Evolutionary conservation across 1,139 yeast genomes (phyloP).

Genomic region (Hyphopichia burtonii): DNA sequence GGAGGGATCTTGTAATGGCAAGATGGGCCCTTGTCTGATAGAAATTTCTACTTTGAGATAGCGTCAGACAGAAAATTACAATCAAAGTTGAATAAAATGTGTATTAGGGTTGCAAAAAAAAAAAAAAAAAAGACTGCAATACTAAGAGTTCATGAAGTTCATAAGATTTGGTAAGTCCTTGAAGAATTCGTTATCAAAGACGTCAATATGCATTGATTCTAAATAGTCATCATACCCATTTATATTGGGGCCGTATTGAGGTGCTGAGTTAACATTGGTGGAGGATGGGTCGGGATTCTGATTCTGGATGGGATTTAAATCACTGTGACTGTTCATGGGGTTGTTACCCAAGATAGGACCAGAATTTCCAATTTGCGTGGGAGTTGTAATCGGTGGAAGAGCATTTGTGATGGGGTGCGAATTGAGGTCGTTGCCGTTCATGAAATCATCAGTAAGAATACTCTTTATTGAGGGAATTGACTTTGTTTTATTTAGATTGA

Average conservation of each 20-base stretch:
- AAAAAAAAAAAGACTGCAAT: neutral
- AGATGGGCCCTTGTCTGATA: no score
- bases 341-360: neutral
- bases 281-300: neutral
- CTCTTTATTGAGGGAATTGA: conserved; percentile 6
- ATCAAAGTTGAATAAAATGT: no score
- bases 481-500: neutral
- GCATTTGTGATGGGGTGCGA: neutral
- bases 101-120: no score
- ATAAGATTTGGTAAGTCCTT: conserved; percentile 26
- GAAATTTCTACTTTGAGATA: no score
- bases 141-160: conserved; percentile 9
- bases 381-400: no score
- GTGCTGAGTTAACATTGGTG: neutral
- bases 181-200: conserved; percentile 31
- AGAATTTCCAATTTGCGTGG: neutral
- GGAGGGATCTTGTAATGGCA: no score
- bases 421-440: neutral
- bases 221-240: conserved; percentile 22
- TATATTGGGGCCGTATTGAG: neutral
- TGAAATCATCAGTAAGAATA: conserved; percentile 1
- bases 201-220: conserved; percentile 29
- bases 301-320: neutral
- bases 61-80: no score
- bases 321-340: neutral